Percentiles rank a stretch among this genome's conserved stretches.
These are phyloP conservation scores for Penicillium sp. DNA, from an alignment of 2,329 filamentous ascomycete species.

Conservation along the genomic window DNA sequence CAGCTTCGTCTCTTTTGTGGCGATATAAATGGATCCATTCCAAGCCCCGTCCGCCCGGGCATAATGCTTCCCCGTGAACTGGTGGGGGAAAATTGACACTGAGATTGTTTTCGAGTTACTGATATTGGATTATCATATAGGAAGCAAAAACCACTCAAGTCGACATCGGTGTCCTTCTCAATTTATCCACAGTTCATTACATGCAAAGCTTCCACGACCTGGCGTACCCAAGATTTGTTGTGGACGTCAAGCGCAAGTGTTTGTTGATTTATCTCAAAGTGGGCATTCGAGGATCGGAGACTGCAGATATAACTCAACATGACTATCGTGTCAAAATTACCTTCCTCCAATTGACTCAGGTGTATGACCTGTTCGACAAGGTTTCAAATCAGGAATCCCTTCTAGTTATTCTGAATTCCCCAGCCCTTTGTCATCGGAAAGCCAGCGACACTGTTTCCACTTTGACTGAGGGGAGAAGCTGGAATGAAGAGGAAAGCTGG, in stretches of 20 bases:
- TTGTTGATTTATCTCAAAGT: slow-evolving; percentile 49
- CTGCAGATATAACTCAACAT: slow-evolving; percentile 10
- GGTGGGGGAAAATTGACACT: slow-evolving; percentile 27
- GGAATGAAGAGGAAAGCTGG: slow-evolving; percentile 60
- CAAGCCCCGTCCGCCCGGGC: slow-evolving; percentile 36
- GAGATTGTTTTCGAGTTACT: not conserved
- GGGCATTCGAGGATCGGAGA: slow-evolving; percentile 15
- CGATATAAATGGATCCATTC: slow-evolving; percentile 16
- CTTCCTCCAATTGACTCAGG: slow-evolving; percentile 44
- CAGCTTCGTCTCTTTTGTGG: not conserved
- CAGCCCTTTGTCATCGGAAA: slow-evolving; percentile 49
- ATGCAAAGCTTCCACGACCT: slow-evolving; percentile 50
- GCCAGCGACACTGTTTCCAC: slow-evolving; percentile 36
- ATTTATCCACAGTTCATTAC: slow-evolving; percentile 57
- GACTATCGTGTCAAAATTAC: slow-evolving; percentile 47
- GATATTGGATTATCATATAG: slow-evolving; percentile 22
- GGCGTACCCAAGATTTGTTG: slow-evolving; percentile 32
- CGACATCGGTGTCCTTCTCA: slow-evolving; percentile 62
- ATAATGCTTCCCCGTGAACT: slow-evolving; percentile 36
- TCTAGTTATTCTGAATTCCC: slow-evolving; percentile 42
- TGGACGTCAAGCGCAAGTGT: slow-evolving; percentile 47
- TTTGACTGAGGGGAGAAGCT: slow-evolving; percentile 47
- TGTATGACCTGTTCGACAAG: slow-evolving; percentile 35
- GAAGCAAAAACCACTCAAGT: slow-evolving; percentile 49
- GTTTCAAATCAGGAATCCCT: slow-evolving; percentile 29